A percentile compares a stretch with the other conserved stretches of the same genome.
These are phyloP conservation scores for Vigna trinervia DNA, from an alignment of 306 rosid genomes.

Conservation along the genomic window DNA sequence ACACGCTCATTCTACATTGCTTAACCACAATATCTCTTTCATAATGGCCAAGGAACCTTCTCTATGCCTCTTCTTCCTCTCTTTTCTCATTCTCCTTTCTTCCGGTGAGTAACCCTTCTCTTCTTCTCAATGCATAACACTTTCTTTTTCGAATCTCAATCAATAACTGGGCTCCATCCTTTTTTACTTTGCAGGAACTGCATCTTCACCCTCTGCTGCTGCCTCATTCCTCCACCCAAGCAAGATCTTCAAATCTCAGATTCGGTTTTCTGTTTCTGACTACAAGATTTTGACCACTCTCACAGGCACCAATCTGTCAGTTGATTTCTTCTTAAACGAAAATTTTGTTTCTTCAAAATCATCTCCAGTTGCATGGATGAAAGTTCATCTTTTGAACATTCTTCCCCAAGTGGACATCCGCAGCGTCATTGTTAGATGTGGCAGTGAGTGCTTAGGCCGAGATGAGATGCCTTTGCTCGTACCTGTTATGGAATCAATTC, in stretches of 20 bases:
- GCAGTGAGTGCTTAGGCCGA: conserved; percentile 42
- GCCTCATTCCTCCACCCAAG: conserved; percentile 49
- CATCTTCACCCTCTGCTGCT: conserved; percentile 44
- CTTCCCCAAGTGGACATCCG: conserved; percentile 51
- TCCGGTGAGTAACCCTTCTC: conserved; percentile 58
- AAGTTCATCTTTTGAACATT: conserved; percentile 46
- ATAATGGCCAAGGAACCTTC: conserved; percentile 67
- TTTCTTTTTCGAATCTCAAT: conserved; percentile 44
- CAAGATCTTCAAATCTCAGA: conserved; percentile 57
- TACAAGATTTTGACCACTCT: conserved; percentile 48
- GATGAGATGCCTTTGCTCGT: conserved; percentile 43
- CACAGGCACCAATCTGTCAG: conserved; percentile 45
- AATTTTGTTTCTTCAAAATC: conserved; percentile 41
- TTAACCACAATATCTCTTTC: conserved; percentile 20
- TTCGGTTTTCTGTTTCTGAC: conserved; percentile 50
- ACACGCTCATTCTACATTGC: conserved; percentile 44
- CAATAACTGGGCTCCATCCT: not conserved
- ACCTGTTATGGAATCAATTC: conserved; percentile 50
- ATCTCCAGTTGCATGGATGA: conserved; percentile 50
- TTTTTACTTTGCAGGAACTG: conserved; percentile 16
- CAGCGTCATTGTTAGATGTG: conserved; percentile 54
- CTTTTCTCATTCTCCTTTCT: conserved; percentile 58
- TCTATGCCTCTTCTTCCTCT: conserved; percentile 56
- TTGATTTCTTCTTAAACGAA: conserved; percentile 63
- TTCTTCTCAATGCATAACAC: not conserved